These are phyloP conservation scores for Penicillium griseofulvum DNA, from an alignment of 2,329 filamentous ascomycete species.

Conservation along the genomic window DNA sequence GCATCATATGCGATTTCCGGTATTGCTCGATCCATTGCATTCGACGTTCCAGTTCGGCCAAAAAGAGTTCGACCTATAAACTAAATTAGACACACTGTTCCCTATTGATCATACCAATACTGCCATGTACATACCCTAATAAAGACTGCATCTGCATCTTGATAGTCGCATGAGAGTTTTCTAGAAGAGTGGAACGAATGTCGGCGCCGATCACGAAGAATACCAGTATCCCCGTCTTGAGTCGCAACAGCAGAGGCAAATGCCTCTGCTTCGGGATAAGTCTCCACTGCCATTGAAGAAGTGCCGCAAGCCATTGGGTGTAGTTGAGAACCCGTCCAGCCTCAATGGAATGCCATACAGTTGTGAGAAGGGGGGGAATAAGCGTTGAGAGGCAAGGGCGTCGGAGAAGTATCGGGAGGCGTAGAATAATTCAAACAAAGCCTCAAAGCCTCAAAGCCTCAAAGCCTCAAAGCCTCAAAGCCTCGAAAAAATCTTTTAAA, in stretches of 20 bases:
- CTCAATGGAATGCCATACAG: constrained; percentile 6
- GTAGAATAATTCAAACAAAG: not conserved
- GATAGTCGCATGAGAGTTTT: constrained; percentile 44
- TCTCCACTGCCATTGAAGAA: constrained; percentile 41
- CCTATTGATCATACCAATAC: not conserved
- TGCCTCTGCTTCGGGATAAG: constrained; percentile 28
- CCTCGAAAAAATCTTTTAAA: too few species aligned
- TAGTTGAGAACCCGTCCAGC: not conserved
- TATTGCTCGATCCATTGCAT: constrained; percentile 88
- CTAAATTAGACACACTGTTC: constrained; percentile 4
- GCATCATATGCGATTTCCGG: constrained; percentile 74
- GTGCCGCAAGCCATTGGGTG: constrained; percentile 39
- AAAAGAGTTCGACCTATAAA: constrained; percentile 47
- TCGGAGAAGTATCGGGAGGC: not conserved
- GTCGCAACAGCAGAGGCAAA: constrained; percentile 28
- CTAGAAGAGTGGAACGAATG: constrained; percentile 47
- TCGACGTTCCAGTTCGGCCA: constrained; percentile 80
- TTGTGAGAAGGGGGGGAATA: not conserved
- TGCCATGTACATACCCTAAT: constrained; percentile 34
- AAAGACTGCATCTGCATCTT: constrained; percentile 46
- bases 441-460: not conserved
- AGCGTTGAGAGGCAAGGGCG: constrained; percentile 1
- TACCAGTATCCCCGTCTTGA: constrained; percentile 32
- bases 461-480: not conserved
- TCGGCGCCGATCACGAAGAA: constrained; percentile 42